A percentile compares a stretch with the other conserved stretches of the same genome.
Conservation (phyloP, 441 rosid genomes). For the Viola pubescens region DNA sequence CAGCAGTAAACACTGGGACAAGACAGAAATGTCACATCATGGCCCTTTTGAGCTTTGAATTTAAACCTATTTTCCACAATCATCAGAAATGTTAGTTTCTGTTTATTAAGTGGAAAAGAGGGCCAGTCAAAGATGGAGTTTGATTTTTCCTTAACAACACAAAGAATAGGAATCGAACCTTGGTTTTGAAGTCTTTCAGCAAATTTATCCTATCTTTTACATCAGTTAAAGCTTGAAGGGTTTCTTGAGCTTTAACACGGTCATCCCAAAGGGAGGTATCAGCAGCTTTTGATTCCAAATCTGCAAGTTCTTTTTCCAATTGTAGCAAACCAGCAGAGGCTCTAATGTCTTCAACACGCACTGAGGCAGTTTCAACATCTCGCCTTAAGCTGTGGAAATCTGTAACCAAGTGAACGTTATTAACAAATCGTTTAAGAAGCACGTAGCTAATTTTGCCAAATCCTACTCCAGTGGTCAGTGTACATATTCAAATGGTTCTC, state of each 20-base stretch:
- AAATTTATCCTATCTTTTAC: slow-evolving; percentile 55
- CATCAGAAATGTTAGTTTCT: neutral
- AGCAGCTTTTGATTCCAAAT: slow-evolving; percentile 63
- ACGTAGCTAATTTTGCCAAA: neutral
- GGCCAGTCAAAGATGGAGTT: too few relatives aligned
- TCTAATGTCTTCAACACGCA: slow-evolving; percentile 62
- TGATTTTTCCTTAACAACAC: neutral
- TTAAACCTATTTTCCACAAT: too few relatives aligned
- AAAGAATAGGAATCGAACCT: slow-evolving; percentile 26
- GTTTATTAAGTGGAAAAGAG: neutral
- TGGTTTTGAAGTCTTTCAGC: slow-evolving; percentile 60
- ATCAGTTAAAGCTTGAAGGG: slow-evolving; percentile 60
- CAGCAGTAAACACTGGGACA: too few relatives aligned
- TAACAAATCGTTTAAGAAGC: neutral
- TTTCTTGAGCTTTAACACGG: slow-evolving; percentile 68
- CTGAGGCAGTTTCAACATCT: slow-evolving; percentile 65
- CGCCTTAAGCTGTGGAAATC: slow-evolving; percentile 76
- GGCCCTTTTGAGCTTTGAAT: too few relatives aligned
- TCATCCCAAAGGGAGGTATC: slow-evolving; percentile 77
- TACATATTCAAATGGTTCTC: neutral
- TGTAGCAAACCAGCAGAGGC: slow-evolving; percentile 46
- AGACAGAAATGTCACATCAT: too few relatives aligned
- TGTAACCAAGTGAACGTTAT: slow-evolving; percentile 22
- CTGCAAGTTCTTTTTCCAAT: slow-evolving; percentile 46
- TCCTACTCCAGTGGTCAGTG: neutral